phyloP scores from a whole-genome alignment of 2,329 filamentous ascomycete genomes.

The Pestalotiopsis fici region DNA sequence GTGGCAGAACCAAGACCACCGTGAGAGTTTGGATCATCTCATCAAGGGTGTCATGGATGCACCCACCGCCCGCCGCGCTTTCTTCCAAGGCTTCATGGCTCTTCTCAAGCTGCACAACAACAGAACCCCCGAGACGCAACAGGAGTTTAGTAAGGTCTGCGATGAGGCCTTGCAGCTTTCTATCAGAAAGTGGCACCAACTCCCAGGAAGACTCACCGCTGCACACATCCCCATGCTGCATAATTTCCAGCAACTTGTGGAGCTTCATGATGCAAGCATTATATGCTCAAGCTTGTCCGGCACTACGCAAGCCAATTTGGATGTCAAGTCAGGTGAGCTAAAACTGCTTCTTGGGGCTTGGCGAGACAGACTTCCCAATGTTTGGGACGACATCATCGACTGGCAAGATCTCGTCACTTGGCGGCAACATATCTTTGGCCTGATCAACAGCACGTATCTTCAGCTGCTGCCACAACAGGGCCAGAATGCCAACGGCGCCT shows the following conservation, averaged over 20 bases:
- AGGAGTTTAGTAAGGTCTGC: slow-evolving; percentile 86
- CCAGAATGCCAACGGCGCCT: slow-evolving; percentile 83
- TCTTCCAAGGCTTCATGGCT: slow-evolving; percentile 99
- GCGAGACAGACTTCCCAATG: slow-evolving; percentile 92
- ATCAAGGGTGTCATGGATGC: slow-evolving; percentile 98
- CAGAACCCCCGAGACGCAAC: slow-evolving; percentile 63
- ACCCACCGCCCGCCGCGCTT: slow-evolving; percentile 87
- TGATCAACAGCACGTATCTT: slow-evolving; percentile 95
- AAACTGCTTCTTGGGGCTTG: slow-evolving; percentile 93
- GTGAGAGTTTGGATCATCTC: slow-evolving; percentile 86
- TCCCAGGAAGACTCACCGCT: slow-evolving; percentile 91
- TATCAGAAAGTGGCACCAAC: slow-evolving; percentile 97
- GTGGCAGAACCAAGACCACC: slow-evolving; percentile 84
- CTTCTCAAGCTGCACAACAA: slow-evolving; percentile 92
- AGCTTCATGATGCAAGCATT: slow-evolving; percentile 94
- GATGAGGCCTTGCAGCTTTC: slow-evolving; percentile 97
- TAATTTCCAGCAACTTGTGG: slow-evolving; percentile 96
- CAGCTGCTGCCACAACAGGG: slow-evolving; percentile 78
- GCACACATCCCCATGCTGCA: slow-evolving; percentile 94
- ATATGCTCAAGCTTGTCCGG: slow-evolving; percentile 89
- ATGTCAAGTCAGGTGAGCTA: slow-evolving; percentile 92
- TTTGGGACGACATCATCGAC: slow-evolving; percentile 99
- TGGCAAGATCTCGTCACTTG: slow-evolving; percentile 99
- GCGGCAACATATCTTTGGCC: slow-evolving; percentile 97
- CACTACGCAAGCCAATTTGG: slow-evolving; percentile 83